phyloP scores from a whole-genome alignment of 73 alveolate genomes.

The Urostyla sp. region DNA sequence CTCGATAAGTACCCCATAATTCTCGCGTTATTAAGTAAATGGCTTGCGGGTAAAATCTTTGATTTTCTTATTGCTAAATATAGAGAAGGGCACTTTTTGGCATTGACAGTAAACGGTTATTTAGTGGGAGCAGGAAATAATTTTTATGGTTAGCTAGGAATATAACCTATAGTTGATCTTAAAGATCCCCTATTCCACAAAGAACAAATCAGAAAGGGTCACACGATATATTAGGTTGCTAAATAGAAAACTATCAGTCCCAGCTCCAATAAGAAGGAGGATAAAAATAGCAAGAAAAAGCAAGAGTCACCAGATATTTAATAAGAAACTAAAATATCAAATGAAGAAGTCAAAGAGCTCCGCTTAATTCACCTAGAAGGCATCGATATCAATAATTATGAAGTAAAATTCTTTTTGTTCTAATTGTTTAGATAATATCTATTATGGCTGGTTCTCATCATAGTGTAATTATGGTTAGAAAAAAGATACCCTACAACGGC shows the following conservation, averaged over 20 bases:
- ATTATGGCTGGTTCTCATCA: constrained; percentile 21
- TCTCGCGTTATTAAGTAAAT: background rate
- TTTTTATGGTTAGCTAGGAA: constrained; percentile 31
- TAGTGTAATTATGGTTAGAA: constrained; percentile 4
- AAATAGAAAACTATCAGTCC: too few species aligned
- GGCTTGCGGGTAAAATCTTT: too few species aligned
- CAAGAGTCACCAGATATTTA: too few species aligned
- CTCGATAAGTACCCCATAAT: background rate
- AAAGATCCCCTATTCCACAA: too few species aligned
- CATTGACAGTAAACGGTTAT: background rate
- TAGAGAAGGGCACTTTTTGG: constrained; percentile 35
- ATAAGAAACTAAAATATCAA: background rate
- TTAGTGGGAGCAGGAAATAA: constrained; percentile 26
- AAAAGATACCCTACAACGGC: background rate
- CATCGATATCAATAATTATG: background rate
- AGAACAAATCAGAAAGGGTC: too few species aligned
- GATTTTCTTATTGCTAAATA: too few species aligned
- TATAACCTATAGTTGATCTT: too few species aligned
- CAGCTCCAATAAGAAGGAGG: background rate
- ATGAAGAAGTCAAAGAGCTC: background rate
- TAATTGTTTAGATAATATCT: background rate
- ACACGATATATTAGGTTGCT: too few species aligned
- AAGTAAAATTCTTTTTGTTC: background rate
- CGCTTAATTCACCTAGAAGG: background rate
- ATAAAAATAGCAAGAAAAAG: background rate